These are phyloP conservation scores for Rhodotorula sp. DNA, from an alignment of 1,284 basidiomycete genomes.

Conservation along the genomic window DNA sequence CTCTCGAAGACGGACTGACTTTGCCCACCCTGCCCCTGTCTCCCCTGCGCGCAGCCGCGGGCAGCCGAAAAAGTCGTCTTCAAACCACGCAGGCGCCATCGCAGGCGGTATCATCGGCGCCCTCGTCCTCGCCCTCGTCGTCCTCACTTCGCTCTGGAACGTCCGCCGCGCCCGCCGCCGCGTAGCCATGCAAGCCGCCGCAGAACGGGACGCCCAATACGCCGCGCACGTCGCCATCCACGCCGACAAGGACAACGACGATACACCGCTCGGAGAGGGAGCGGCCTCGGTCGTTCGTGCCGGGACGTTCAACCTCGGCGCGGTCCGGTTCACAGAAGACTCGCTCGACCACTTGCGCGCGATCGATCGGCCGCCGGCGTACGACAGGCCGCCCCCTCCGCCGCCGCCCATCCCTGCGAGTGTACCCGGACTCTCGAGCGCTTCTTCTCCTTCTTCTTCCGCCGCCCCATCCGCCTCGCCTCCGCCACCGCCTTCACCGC, in stretches of 20 bases:
- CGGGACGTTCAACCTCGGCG: constrained; percentile 32
- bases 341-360: constrained; percentile 14
- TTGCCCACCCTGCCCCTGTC: no score
- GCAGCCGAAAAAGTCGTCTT: not conserved
- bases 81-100: constrained; percentile 9
- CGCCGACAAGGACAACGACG: not conserved
- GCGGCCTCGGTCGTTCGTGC: constrained; percentile 10
- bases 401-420: not conserved
- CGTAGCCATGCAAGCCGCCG: not conserved
- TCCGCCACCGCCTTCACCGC: no score
- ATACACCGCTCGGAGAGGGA: not conserved
- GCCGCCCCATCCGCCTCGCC: no score
- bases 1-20: no score
- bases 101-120: constrained; percentile 23
- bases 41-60: not conserved
- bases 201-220: no score
- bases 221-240: not conserved
- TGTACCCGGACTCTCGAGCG: not conserved
- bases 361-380: constrained; percentile 24
- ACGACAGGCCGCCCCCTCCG: not conserved
- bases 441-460: no score
- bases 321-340: constrained; percentile 27
- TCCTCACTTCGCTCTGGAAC: constrained; percentile 8
- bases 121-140: constrained; percentile 1
- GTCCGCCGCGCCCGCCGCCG: constrained; percentile 9